Evolutionary conservation across 2,329 filamentous ascomycete species (phyloP), one percentile per base, ranked within the genome.

Genomic region (Colletotrichum sp.): DNA sequence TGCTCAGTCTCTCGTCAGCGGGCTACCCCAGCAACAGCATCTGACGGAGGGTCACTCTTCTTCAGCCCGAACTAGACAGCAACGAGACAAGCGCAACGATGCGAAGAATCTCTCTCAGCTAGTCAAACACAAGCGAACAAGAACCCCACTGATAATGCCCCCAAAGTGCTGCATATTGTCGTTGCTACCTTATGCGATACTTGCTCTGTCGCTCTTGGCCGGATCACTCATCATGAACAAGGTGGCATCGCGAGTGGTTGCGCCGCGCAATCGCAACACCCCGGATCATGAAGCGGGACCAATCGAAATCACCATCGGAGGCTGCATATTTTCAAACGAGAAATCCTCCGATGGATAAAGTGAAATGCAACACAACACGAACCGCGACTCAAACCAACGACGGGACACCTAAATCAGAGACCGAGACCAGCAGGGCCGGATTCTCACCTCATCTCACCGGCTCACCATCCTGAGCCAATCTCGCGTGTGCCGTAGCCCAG

Each of bases 61-160:
- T 64, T 68, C 63, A 68, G 70, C 63, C 69, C n/a, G n/a, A 55
- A 34, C 69, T 68, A 68, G 27, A 39, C 63, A 63, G 63, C 69
- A 72, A 61, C 63, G n/a, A 64, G 25, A 63, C 73, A 72, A 75
- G 70, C 36, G 63, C 63, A 63, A 57, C 32, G 52, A 72, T 72
- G 28, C 48, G 48, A 71, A 71, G 67, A 60, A 52, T 65, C 52
- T 64, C 60, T 22, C 34, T 57, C 63, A 64, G 57, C 63, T 75
- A 75, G 73, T 72, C 73, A 75, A 75, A 72, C 69, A 48, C 57
- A 63, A 64, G 73, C 73, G 63, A 57, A 68, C 34, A 44, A 34
- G 36, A 36, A 72, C 63, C 63, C 69, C 73, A 75, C 73, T 68
- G 32, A 25, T 52, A 52, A n/a, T 16, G 16, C 57, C 32, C 63